Conservation (phyloP, 345 rosid genomes). For the Angophora floribunda region DNA sequence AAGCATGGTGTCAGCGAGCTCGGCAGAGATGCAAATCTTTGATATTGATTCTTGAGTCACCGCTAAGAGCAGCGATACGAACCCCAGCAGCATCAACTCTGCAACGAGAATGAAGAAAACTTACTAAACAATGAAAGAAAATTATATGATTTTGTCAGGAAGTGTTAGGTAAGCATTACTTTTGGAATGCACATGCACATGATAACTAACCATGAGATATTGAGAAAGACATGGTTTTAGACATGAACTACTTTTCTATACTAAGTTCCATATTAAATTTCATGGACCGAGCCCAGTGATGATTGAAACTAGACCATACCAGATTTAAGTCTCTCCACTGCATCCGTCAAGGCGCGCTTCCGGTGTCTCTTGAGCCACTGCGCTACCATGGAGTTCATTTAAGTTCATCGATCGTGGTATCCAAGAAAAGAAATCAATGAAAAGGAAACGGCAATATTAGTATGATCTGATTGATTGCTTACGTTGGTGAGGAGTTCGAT, state of each 20-base stretch:
- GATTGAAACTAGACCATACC: constrained; percentile 9
- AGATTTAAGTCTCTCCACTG: constrained; percentile 59
- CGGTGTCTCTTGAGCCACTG: constrained; percentile 58
- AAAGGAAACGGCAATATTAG: background rate
- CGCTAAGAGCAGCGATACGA: constrained; percentile 56
- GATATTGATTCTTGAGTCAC: constrained; percentile 28
- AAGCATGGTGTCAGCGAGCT: constrained; percentile 39
- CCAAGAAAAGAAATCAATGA: background rate
- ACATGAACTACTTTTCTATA: background rate
- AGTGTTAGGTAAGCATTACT: background rate
- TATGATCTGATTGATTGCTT: background rate
- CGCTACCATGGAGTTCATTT: background rate
- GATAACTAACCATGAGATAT: background rate
- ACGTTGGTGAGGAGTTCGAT: constrained; percentile 44
- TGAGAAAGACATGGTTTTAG: background rate
- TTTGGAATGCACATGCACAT: background rate
- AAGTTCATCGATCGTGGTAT: background rate
- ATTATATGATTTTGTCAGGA: background rate
- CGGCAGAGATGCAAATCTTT: constrained; percentile 45
- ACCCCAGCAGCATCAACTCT: constrained; percentile 62
- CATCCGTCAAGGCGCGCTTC: constrained; percentile 41
- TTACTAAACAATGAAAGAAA: background rate
- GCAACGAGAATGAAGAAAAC: background rate
- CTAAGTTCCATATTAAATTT: background rate
- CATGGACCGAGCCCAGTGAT: background rate